Evolutionary conservation across 805 yeast species (phyloP), one percentile per base, ranked within the genome.

Genomic region (Starmera amethionina): DNA sequence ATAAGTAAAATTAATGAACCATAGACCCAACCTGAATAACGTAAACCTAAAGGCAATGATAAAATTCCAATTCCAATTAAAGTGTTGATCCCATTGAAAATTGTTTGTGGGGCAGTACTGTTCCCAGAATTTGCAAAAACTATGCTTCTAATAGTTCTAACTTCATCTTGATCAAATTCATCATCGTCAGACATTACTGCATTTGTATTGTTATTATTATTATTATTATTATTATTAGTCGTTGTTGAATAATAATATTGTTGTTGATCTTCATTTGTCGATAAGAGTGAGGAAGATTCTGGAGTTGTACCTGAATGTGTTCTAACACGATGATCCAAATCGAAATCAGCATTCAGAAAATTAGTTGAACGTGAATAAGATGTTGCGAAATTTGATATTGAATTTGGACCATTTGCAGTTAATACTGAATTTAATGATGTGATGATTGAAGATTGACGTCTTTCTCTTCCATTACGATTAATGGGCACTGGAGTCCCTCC

Each of bases 1-100:
- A 58, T 42, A 0, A 65, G 36, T 16, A 79, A 50, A 8, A 70
- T 48, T 1, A 67, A 18, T 0, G 68, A 41, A 0, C 85, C 85
- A 9, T 62, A 42, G 2, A 76, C 49, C 81, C 87, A 77, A 4
- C 94, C 94, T 1, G 88, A 69, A 35, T 77, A 67, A 46, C 67
- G 70, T 41, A 84, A 59, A 2, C 83, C 94, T 45, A 78, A 64
- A 0, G 94, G 89, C 37, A 84, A 63, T 0, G 93, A 79, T 35
- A 84, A 65, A 38, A 84, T 66, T 2, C 90, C 93, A 32, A 84
- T 73, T 0, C 94, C 94, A 46, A 84, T 76, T 27, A 84, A 61
- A 0, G 82, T 82, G 54, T 84, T 84, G 37, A 83, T 77, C 1
- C 89, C 79, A 50, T 84, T 84, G 66, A 83, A 82, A 5, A 81